Conservation (phyloP, 108 stramenopile species). For the Pseudonitzschia delicatissima region DNA sequence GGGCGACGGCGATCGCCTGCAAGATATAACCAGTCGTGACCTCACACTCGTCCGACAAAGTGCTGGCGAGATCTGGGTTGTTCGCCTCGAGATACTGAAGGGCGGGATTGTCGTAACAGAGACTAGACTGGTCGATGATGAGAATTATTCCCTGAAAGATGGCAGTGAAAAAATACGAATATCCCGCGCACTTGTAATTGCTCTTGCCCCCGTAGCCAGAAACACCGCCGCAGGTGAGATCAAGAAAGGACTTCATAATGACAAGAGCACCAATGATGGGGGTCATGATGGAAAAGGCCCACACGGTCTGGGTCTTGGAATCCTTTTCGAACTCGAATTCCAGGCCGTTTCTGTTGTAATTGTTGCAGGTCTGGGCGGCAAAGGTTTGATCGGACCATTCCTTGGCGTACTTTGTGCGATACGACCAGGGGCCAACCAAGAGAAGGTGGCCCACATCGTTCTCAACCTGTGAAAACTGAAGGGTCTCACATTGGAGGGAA, state of each 20-base stretch:
- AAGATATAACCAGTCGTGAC: conserved; percentile 11
- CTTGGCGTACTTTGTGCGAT: background rate
- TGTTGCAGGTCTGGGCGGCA: conserved; percentile 9
- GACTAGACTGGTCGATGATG: conserved; percentile 15
- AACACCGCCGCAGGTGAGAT: conserved; percentile 6
- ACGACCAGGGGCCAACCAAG: conserved; percentile 17
- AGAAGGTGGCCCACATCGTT: background rate
- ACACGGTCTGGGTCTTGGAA: conserved; percentile 17
- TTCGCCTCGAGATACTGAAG: conserved; percentile 18
- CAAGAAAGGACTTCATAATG: no score
- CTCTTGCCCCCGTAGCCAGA: background rate
- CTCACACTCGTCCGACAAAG: conserved; percentile 20
- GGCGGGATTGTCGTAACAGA: conserved; percentile 30
- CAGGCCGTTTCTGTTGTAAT: conserved; percentile 11
- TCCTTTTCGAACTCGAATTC: conserved; percentile 25
- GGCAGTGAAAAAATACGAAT: background rate
- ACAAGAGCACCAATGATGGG: conserved; percentile 8
- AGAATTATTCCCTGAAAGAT: conserved; percentile 27
- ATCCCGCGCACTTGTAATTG: conserved; percentile 16
- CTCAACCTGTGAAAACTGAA: conserved; percentile 9
- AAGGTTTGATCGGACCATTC: conserved; percentile 1
- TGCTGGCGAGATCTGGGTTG: background rate
- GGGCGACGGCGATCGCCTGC: background rate
- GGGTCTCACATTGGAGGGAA: conserved; percentile 23
- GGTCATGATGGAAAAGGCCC: conserved; percentile 30